A percentile compares a stretch with the other conserved stretches of the same genome.
Conservation (phyloP, 106 monocot species). For the Dioscorea zingiberensis region DNA sequence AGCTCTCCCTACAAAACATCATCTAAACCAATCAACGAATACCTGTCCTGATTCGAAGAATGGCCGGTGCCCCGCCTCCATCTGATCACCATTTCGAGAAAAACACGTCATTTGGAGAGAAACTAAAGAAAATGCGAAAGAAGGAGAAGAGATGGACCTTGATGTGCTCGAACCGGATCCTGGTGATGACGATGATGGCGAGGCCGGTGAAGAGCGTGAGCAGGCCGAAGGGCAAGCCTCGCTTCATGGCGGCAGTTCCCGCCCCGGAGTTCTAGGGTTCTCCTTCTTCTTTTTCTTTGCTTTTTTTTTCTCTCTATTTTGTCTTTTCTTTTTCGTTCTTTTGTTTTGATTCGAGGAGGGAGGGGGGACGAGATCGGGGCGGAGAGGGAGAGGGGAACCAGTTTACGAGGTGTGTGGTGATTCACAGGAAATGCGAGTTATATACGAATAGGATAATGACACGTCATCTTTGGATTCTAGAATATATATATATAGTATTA, state of each 20-base stretch:
- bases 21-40: too few species aligned
- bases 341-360: neutral
- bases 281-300: neutral
- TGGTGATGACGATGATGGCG: conserved; percentile 39
- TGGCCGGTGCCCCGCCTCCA: conserved; percentile 1
- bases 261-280: neutral
- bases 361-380: neutral
- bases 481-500: too few species aligned
- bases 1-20: too few species aligned
- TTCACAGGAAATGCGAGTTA: too few species aligned
- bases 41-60: neutral
- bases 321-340: neutral
- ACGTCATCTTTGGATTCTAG: too few species aligned
- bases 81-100: conserved; percentile 9
- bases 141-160: conserved; percentile 22
- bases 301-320: neutral
- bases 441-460: too few species aligned
- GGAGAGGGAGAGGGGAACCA: neutral
- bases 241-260: conserved; percentile 35
- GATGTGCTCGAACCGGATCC: conserved; percentile 61
- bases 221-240: conserved; percentile 36
- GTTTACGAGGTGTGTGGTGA: too few species aligned
- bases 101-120: neutral
- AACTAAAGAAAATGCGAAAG: neutral
- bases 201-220: conserved; percentile 31